Percentiles rank a stretch among this genome's conserved stretches.
phyloP scores from a whole-genome alignment of 2,329 filamentous ascomycete genomes.

The Claviceps sorghi region DNA sequence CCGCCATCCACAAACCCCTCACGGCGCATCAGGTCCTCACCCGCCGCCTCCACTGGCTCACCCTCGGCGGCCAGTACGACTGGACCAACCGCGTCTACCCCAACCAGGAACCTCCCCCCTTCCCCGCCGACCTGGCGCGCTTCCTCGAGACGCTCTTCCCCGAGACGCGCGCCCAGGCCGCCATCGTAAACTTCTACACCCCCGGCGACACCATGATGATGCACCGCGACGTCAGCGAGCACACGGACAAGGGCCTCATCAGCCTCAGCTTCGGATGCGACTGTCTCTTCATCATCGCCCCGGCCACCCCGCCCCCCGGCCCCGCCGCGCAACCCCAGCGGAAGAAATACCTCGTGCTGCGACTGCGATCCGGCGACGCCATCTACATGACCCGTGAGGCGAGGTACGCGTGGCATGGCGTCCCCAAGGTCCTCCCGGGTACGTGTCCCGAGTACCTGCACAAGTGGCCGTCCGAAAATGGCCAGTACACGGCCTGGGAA shows the following conservation, averaged over 20 bases:
- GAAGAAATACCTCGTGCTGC: constrained; percentile 43
- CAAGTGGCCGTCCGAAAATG: constrained; percentile 55
- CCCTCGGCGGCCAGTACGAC: constrained; percentile 88
- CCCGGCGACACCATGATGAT: constrained; percentile 83
- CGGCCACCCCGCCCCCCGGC: constrained; percentile 24
- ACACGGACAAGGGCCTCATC: constrained; percentile 61
- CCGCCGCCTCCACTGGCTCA: constrained; percentile 82
- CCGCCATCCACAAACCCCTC: constrained; percentile 59
- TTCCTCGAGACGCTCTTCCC: constrained; percentile 62
- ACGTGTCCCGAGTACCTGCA: constrained; percentile 65
- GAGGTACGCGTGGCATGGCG: constrained; percentile 87
- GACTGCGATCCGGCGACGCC: constrained; percentile 71
- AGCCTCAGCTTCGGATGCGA: constrained; percentile 86
- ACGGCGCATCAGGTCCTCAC: constrained; percentile 55
- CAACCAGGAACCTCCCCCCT: constrained; percentile 46
- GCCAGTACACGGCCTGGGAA: constrained; percentile 51
- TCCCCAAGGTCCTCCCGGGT: constrained; percentile 66
- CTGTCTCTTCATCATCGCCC: constrained; percentile 70
- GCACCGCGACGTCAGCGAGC: constrained; percentile 86
- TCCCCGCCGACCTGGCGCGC: constrained; percentile 56
- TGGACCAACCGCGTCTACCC: constrained; percentile 85
- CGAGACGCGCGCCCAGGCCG: constrained; percentile 65
- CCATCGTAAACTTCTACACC: constrained; percentile 86
- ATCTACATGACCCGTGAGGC: constrained; percentile 76
- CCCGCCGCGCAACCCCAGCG: background rate